Percentiles rank a stretch among this genome's conserved stretches.
Conservation (phyloP, 2,329 filamentous ascomycete genomes). For the Periconia macrospinosa region DNA sequence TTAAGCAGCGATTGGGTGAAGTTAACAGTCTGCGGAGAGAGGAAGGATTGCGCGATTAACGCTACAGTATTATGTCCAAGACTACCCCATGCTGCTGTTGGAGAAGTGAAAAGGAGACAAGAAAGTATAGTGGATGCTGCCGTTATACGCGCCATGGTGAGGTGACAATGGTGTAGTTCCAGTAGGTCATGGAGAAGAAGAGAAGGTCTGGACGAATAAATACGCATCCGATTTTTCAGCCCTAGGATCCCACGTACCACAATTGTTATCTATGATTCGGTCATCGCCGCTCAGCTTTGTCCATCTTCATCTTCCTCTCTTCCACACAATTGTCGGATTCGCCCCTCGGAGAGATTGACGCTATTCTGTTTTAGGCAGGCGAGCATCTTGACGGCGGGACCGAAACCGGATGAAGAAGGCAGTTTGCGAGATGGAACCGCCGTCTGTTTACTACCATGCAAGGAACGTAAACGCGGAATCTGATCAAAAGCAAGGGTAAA, state of each 20-base stretch:
- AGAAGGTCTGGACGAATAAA: neutral
- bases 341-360: conserved; percentile 3
- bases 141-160: conserved; percentile 25
- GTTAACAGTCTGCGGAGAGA: conserved; percentile 46
- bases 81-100: conserved; percentile 52
- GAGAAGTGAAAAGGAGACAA: conserved; percentile 26
- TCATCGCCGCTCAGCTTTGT: conserved; percentile 29
- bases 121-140: conserved; percentile 20
- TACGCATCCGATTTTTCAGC: neutral
- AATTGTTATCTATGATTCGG: conserved; percentile 16
- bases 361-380: conserved; percentile 28
- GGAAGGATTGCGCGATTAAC: conserved; percentile 55
- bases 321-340: conserved; percentile 19
- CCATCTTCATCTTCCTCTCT: conserved; percentile 14
- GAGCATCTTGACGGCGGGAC: conserved; percentile 6
- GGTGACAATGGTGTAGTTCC: neutral
- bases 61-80: conserved; percentile 59
- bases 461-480: conserved; percentile 11
- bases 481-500: conserved; percentile 4
- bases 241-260: neutral
- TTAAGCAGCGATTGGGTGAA: conserved; percentile 50
- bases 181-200: neutral
- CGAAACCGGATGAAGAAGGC: conserved; percentile 5
- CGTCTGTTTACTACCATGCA: conserved; percentile 1
- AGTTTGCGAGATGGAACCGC: conserved; percentile 2